These are phyloP conservation scores for Pyronema omphalodes DNA, from an alignment of 495 filamentous ascomycete genomes.

Conservation along the genomic window DNA sequence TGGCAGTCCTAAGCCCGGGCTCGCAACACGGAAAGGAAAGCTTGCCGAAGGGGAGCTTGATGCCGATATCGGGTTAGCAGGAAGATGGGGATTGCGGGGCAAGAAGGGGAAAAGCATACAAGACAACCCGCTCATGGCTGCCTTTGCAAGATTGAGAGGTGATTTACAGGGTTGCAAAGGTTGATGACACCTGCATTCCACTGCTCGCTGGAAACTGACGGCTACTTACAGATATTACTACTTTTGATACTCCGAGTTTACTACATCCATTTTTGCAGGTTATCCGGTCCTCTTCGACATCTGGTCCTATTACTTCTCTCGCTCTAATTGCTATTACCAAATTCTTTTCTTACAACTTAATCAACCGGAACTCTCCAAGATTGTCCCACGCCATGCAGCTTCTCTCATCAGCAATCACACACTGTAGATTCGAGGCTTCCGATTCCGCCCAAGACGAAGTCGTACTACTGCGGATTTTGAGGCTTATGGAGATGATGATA, in stretches of 20 bases:
- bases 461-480: constrained; percentile 78
- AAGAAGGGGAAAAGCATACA: constrained; percentile 95
- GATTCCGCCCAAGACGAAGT: constrained; percentile 90
- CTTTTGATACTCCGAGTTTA: constrained; percentile 75
- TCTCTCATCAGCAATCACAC: constrained; percentile 84
- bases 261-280: constrained; percentile 94
- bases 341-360: constrained; percentile 87
- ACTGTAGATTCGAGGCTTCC: constrained; percentile 93
- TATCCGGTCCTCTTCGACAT: constrained; percentile 88
- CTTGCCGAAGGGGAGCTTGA: constrained; percentile 19
- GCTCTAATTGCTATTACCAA: constrained; percentile 92
- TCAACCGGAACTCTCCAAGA: constrained; percentile 61
- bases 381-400: constrained; percentile 85
- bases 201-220: background rate
- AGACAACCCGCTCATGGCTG: constrained; percentile 92
- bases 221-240: constrained; percentile 49
- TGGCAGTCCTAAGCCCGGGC: constrained; percentile 19
- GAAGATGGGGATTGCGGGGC: constrained; percentile 74
- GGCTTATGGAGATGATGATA: constrained; percentile 95
- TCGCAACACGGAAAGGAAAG: constrained; percentile 26
- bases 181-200: constrained; percentile 15
- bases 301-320: constrained; percentile 86
- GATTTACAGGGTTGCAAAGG: constrained; percentile 83
- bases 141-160: constrained; percentile 73
- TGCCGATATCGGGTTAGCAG: constrained; percentile 30